phyloP scores from a whole-genome alignment of 78 protist genomes.

The Dictyostelium citrinum region DNA sequence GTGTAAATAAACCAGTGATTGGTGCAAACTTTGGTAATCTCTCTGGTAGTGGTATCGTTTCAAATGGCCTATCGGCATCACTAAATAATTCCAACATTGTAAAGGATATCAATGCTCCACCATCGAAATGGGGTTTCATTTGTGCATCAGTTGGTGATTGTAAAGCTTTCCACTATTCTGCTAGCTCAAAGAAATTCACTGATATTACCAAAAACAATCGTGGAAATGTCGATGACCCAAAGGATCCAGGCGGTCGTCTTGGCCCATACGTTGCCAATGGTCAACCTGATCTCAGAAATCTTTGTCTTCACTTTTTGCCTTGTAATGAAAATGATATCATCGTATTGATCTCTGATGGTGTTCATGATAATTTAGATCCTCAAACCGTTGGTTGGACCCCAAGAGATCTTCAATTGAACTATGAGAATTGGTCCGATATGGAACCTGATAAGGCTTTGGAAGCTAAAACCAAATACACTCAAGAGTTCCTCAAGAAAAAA shows the following conservation, averaged over 20 bases:
- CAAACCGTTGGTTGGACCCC: conserved; percentile 78
- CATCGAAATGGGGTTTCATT: conserved; percentile 76
- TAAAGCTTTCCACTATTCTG: conserved; percentile 66
- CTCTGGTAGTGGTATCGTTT: background rate
- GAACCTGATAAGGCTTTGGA: conserved; percentile 67
- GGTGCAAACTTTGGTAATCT: background rate
- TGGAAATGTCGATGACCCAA: conserved; percentile 72
- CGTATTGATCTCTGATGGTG: conserved; percentile 74
- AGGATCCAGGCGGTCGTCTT: conserved; percentile 83
- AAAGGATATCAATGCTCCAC: background rate
- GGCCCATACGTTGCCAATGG: conserved; percentile 84
- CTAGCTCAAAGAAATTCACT: conserved; percentile 35
- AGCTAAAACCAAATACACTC: conserved; percentile 60
- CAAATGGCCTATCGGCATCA: background rate
- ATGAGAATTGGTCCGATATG: conserved; percentile 70
- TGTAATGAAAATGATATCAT: conserved; percentile 74
- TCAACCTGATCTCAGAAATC: conserved; percentile 83
- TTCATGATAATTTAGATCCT: conserved; percentile 84
- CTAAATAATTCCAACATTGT: background rate
- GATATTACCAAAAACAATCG: conserved; percentile 82
- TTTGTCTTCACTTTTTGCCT: conserved; percentile 55
- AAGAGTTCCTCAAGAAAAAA: conserved; percentile 37
- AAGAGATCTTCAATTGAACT: conserved; percentile 14
- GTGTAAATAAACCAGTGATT: background rate
- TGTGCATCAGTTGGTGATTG: conserved; percentile 82